These are phyloP conservation scores for Hordeum marinum DNA, from an alignment of 176 grass and related monocot genomes.

Conservation along the genomic window DNA sequence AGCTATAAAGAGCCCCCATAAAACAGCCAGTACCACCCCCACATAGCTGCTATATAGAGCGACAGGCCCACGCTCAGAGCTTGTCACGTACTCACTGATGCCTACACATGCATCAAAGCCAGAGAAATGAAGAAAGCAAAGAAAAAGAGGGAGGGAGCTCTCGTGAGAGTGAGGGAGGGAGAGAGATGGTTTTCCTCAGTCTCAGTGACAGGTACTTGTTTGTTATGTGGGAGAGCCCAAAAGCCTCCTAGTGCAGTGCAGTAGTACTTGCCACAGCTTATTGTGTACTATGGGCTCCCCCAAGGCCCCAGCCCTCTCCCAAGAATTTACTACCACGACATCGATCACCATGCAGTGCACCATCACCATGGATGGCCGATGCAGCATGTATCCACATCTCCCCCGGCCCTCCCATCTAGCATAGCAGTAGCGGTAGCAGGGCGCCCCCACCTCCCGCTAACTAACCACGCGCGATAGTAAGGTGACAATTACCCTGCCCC, in stretches of 20 bases:
- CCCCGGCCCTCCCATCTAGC: constrained; percentile 8
- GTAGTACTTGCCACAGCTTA: constrained; percentile 55
- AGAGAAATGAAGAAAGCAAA: constrained; percentile 60
- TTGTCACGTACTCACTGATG: constrained; percentile 94
- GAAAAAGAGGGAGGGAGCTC: constrained; percentile 13
- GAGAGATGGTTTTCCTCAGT: constrained; percentile 28
- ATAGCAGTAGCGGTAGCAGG: background rate
- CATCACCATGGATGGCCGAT: background rate
- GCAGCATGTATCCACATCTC: constrained; percentile 20
- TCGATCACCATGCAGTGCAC: background rate
- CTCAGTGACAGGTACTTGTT: constrained; percentile 68
- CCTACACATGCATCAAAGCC: constrained; percentile 91
- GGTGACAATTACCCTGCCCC: constrained; percentile 64
- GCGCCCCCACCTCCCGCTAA: constrained; percentile 27
- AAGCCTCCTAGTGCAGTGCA: constrained; percentile 50
- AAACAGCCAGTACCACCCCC: constrained; percentile 50
- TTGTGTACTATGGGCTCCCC: constrained; percentile 44
- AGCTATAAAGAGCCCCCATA: constrained; percentile 85
- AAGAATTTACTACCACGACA: constrained; percentile 44
- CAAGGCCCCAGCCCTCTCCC: constrained; percentile 16
- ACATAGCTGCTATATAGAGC: constrained; percentile 64
- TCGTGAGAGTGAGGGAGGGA: background rate
- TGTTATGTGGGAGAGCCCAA: constrained; percentile 73
- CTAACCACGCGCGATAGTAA: constrained; percentile 45
- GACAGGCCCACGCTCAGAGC: constrained; percentile 62